Conservation (phyloP, 2,329 filamentous ascomycete species). For the Onygenales sp. region DNA sequence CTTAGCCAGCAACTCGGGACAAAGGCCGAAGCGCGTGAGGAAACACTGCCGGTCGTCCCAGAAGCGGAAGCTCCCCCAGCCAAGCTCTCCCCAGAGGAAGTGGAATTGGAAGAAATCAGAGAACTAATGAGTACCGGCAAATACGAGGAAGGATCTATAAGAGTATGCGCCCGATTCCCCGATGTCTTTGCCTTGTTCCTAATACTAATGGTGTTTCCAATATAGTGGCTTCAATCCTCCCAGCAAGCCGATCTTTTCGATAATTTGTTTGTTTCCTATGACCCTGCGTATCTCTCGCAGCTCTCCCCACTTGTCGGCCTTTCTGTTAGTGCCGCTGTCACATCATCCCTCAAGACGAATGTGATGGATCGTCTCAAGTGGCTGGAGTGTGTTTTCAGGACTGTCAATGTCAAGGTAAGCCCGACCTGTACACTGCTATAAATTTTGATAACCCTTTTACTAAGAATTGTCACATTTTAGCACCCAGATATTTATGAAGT, state of each 20-base stretch:
- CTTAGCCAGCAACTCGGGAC: slow-evolving; percentile 23
- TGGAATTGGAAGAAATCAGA: slow-evolving; percentile 33
- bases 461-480: slow-evolving; percentile 20
- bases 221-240: slow-evolving; percentile 52
- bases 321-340: slow-evolving; percentile 54
- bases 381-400: slow-evolving; percentile 47
- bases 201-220: slow-evolving; percentile 10
- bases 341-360: slow-evolving; percentile 45
- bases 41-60: slow-evolving; percentile 10
- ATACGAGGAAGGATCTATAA: slow-evolving; percentile 38
- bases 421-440: neutral
- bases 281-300: slow-evolving; percentile 46
- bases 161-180: slow-evolving; percentile 21
- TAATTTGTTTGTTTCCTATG: slow-evolving; percentile 48
- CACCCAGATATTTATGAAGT: slow-evolving; percentile 48
- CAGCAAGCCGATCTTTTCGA: slow-evolving; percentile 54
- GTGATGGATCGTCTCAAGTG: slow-evolving; percentile 47
- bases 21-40: slow-evolving; percentile 9
- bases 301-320: slow-evolving; percentile 50
- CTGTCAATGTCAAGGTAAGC: slow-evolving; percentile 45
- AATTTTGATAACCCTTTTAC: neutral
- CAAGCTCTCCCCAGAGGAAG: slow-evolving; percentile 22
- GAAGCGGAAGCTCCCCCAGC: slow-evolving; percentile 14
- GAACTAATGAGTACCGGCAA: slow-evolving; percentile 29
- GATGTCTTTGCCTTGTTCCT: neutral